Evolutionary conservation across 2,329 filamentous ascomycete species (phyloP), one percentile per base, ranked within the genome.

Genomic region (Fusarium mexicanum): DNA sequence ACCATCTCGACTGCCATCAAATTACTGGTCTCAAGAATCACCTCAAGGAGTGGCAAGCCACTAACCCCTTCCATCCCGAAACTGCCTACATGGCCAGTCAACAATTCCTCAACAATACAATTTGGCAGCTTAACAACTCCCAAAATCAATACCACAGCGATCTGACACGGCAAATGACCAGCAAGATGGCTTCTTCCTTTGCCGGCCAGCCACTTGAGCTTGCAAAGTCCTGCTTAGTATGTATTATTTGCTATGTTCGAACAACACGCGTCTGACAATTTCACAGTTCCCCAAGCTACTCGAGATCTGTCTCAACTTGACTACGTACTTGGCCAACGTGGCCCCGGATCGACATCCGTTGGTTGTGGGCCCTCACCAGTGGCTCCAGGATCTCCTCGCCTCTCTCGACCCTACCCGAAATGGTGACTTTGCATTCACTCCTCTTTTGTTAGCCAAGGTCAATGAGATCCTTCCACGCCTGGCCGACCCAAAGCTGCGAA

Each of bases 231-330:
- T 92, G 92, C 33, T 81, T 97, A 82, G 92, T 94, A 84, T 81
- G 90, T 85, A 31, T 12, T 22, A 18, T 17, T 40, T 12, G 29
- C 20, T 14, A 8, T 44, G 22, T 5, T 29, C 29, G 9, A 22
- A 18, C 13, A n/a, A 31, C 11, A 16, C 14, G 8, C n/a, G n/a
- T 53, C 73, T 78, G 59, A 78, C 64, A 50, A 38, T 16, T 4
- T 18, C 6, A 1, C 75, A 92, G 89, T 90, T 96, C 69, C 93
- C 95, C 79, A 96, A 96, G 80, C 84, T 97, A 18, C 89, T 96
- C 76, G 92, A 95, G 74, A 89, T 95, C 41, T 91, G 93, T 18
- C 92, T 89, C 80, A 91, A 91, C 22, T 86, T 96, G 70, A 92
- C 89, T 13, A 93, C 96, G 72, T 91, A 94, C 41, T 90, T 97